Base-by-base conservation (phyloP, 1,284 basidiomycete genomes). In the Cryptococcus amylolentus region DNA sequence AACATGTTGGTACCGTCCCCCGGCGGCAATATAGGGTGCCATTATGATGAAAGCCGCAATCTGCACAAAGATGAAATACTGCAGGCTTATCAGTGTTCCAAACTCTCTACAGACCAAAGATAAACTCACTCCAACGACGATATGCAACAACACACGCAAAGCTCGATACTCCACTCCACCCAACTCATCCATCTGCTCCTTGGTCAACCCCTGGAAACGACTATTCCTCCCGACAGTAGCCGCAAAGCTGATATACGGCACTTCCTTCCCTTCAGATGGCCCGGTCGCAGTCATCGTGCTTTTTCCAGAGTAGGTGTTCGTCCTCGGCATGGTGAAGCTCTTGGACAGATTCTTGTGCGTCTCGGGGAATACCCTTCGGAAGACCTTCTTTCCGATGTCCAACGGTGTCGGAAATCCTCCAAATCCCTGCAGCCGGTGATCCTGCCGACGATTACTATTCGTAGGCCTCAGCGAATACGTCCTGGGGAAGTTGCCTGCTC, bases 91-190 rank as follows among this genome's bases (percentile, higher is more conserved):
- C n/a, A 48, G 9, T 20, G 28, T 26, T 12, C n/a, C 18, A 28
- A 18, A 31, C 16, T 52, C n/a, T 52, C 18, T 5, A 35, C 28
- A 47, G 18, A 38, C 14, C 13, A 31, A 31, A 31, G 26, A 20
- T 12, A 18, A 49, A 73, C 70, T 68, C 68, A 88, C 87, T 45
- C 77, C 72, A 14, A 82, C 80, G 31, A 91, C 83, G 57, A 91
- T 83, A 86, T 88, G 91, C 16, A 91, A 78, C 43, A 95, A 75
- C 4, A 88, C 81, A 57, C 86, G 87, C 54, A 96, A 77, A 1
- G 88, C 91, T n/a, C 91, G 84, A 69, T 92, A 98, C 74, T 98
- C 95, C 14, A 96, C 88, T 6, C 94, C 94, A 8, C 93, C 93
- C 5, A 98, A 80, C 75, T 97, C 92, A 61, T 95, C 89, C 64